These are phyloP conservation scores for Pyricularia pennisetigena DNA, from an alignment of 2,329 filamentous ascomycete species.

Conservation along the genomic window DNA sequence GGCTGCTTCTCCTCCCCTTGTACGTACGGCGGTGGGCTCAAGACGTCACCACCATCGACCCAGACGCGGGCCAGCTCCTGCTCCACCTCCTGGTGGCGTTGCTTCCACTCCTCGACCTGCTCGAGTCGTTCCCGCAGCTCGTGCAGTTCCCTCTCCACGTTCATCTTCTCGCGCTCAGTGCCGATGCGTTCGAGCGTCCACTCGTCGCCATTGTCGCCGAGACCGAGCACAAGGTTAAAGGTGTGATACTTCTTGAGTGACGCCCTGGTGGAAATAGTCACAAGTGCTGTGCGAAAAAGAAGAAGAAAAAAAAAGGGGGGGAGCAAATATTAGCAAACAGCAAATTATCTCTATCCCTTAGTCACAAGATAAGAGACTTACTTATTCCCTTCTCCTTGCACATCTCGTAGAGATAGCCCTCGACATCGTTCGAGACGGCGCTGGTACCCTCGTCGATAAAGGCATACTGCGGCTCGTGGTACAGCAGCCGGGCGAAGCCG, in stretches of 20 bases:
- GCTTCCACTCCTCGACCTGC: slow-evolving; percentile 78
- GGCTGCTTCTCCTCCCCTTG: background rate
- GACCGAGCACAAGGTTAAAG: slow-evolving; percentile 76
- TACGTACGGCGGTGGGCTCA: slow-evolving; percentile 36
- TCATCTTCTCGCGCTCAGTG: slow-evolving; percentile 84
- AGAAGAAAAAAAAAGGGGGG: background rate
- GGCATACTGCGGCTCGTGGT: slow-evolving; percentile 90
- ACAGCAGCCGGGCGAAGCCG: slow-evolving; percentile 80
- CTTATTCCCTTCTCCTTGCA: slow-evolving; percentile 92
- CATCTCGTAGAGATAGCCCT: slow-evolving; percentile 84
- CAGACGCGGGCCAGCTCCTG: slow-evolving; percentile 60
- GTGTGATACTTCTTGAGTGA: slow-evolving; percentile 94
- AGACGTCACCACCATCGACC: slow-evolving; percentile 40
- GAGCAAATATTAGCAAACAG: slow-evolving; percentile 8
- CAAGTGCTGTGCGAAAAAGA: slow-evolving; percentile 50
- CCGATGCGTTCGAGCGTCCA: slow-evolving; percentile 95
- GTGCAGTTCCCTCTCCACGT: slow-evolving; percentile 81
- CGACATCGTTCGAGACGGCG: slow-evolving; percentile 88
- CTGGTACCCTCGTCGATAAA: slow-evolving; percentile 95
- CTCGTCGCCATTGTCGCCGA: slow-evolving; percentile 70
- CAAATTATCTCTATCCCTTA: slow-evolving; percentile 12
- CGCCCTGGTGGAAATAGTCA: slow-evolving; percentile 90
- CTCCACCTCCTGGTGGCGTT: slow-evolving; percentile 71
- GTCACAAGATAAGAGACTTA: slow-evolving; percentile 34
- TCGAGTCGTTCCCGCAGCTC: slow-evolving; percentile 72